Evolutionary conservation across 2,329 filamentous ascomycete species (phyloP).

Genomic region (Verticillium nubilum): DNA sequence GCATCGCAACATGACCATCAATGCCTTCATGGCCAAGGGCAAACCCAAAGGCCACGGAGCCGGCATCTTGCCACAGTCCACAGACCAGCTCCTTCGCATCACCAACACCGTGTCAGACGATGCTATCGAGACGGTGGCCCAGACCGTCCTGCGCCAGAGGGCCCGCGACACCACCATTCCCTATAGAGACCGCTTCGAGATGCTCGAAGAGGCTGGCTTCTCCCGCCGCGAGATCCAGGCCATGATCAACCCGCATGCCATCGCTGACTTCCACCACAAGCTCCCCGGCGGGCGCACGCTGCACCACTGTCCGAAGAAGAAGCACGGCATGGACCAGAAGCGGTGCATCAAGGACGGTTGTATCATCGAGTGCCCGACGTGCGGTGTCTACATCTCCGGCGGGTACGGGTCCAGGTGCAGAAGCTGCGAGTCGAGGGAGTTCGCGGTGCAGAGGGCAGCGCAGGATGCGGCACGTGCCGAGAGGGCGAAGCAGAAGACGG

Average conservation of each 20-base stretch:
- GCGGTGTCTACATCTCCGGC: not conserved
- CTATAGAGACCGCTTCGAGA: not conserved
- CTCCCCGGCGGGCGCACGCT: not conserved
- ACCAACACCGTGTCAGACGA: not conserved
- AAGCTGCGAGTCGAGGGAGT: not conserved
- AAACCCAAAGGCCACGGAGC: not conserved
- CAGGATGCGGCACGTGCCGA: not conserved
- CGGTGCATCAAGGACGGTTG: not conserved
- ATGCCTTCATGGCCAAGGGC: not conserved
- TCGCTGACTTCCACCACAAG: not conserved
- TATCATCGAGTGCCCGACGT: not conserved
- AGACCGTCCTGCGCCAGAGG: not conserved
- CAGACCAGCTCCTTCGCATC: not conserved
- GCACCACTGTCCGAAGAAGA: conserved; percentile 3
- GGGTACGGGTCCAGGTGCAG: not conserved
- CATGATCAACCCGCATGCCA: not conserved
- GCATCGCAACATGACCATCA: not conserved
- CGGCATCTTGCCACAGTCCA: not conserved
- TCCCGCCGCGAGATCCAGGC: not conserved
- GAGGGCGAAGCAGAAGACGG: not conserved
- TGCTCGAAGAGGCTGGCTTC: not conserved
- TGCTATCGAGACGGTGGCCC: not conserved
- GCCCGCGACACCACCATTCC: not conserved
- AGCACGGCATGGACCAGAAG: not conserved
- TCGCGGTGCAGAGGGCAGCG: not conserved